Evolutionary conservation across 2,329 filamentous ascomycete genomes (phyloP).

Genomic region (Zopfia rhizophila): DNA sequence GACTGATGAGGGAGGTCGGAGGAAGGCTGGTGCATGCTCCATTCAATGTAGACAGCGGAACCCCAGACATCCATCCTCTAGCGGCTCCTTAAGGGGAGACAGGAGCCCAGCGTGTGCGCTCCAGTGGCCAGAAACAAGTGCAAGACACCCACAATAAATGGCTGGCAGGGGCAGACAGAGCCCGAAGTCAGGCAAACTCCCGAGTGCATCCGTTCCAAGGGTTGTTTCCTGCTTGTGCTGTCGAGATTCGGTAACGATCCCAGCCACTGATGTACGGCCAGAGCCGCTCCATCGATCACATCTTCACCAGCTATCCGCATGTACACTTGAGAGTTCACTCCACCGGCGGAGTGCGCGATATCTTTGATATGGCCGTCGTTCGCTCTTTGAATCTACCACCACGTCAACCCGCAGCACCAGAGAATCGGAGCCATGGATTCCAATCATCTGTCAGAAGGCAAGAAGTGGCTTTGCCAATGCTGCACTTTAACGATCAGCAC

Average conservation of each 20-base stretch:
- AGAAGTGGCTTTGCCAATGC: constrained; percentile 58
- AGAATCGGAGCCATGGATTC: constrained; percentile 3
- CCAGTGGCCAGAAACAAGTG: constrained; percentile 11
- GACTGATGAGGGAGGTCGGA: no score
- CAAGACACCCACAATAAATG: constrained; percentile 1
- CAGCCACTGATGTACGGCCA: constrained; percentile 1
- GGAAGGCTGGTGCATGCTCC: no score
- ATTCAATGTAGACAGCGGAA: constrained; percentile 2
- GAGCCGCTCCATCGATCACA: no score
- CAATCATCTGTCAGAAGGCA: constrained; percentile 16
- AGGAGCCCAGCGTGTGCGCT: constrained; percentile 6
- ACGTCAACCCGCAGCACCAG: background rate
- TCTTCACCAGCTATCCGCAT: no score
- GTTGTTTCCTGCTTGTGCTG: constrained; percentile 1
- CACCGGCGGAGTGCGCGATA: no score
- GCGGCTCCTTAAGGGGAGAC: constrained; percentile 6
- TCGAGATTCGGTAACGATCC: background rate
- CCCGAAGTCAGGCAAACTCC: background rate
- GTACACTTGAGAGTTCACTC: no score
- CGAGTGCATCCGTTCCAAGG: background rate
- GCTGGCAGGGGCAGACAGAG: background rate
- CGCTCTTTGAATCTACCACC: no score
- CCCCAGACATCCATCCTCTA: constrained; percentile 4
- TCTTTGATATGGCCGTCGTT: no score
- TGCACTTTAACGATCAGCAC: constrained; percentile 71